Evolutionary conservation across 306 rosid species (phyloP).

Genomic region (Gynostemma pentaphyllum): DNA sequence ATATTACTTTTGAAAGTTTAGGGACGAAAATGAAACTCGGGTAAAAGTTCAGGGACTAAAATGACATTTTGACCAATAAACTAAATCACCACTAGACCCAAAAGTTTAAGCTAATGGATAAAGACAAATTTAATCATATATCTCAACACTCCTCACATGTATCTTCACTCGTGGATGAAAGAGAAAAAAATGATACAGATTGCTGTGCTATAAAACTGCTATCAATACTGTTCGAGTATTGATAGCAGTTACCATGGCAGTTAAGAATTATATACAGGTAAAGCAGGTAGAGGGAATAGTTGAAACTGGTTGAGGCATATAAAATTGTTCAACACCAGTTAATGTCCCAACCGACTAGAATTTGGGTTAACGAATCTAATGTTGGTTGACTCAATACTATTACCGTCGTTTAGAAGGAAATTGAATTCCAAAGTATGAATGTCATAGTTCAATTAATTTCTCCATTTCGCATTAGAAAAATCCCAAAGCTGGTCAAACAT

Average conservation of each 20-base stretch:
- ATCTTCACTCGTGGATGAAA: too few species aligned
- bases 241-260: neutral
- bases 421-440: neutral
- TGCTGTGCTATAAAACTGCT: too few species aligned
- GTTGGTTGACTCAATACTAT: neutral
- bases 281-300: neutral
- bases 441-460: neutral
- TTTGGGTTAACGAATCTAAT: neutral
- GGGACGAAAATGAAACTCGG: too few species aligned
- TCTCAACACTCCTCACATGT: too few species aligned
- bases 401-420: neutral
- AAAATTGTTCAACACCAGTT: neutral
- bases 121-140: too few species aligned
- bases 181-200: neutral
- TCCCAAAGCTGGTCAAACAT: neutral
- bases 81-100: too few species aligned
- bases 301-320: neutral
- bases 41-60: too few species aligned
- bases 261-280: neutral
- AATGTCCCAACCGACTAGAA: neutral
- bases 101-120: too few species aligned
- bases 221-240: too few species aligned
- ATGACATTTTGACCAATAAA: too few species aligned
- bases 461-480: neutral
- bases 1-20: too few species aligned